Percentiles rank a stretch among this genome's conserved stretches.
Evolutionary conservation across 163 green algal species (phyloP).

Genomic region (Picocystis sp.): DNA sequence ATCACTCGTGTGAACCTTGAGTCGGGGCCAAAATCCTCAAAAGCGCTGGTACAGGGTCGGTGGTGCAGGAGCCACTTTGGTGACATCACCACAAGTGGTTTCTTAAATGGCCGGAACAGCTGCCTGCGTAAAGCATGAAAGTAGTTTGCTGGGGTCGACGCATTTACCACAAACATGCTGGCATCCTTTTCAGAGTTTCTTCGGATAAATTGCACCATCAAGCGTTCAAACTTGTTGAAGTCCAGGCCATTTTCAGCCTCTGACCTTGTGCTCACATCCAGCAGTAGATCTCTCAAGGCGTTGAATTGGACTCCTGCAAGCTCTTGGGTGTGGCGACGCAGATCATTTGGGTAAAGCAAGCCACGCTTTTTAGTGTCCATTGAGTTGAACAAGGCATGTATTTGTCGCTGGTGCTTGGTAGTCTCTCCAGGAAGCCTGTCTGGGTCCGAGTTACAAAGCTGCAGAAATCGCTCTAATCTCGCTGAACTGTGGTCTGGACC

Average conservation of each 20-base stretch:
- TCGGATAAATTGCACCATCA: conserved; percentile 27
- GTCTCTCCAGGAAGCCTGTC: conserved; percentile 48
- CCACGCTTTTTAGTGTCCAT: conserved; percentile 9
- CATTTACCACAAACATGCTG: conserved; percentile 41
- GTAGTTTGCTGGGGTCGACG: conserved; percentile 37
- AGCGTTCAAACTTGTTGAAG: too few species aligned
- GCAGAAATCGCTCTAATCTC: conserved; percentile 54
- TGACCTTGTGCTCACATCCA: too few species aligned
- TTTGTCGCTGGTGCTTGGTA: conserved; percentile 19
- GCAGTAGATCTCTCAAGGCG: too few species aligned
- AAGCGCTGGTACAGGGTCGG: conserved; percentile 30
- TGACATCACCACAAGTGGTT: conserved; percentile 48
- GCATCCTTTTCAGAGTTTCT: conserved; percentile 33
- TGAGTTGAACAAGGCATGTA: conserved; percentile 31
- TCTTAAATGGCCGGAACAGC: conserved; percentile 42
- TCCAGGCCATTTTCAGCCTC: too few species aligned
- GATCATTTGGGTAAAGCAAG: too few species aligned
- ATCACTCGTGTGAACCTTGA: conserved; percentile 64
- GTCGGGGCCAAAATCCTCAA: conserved; percentile 46
- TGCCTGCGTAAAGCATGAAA: conserved; percentile 58
- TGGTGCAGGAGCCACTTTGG: conserved; percentile 70
- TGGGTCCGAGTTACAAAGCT: conserved; percentile 48
- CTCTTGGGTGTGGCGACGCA: too few species aligned
- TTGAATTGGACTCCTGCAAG: too few species aligned
- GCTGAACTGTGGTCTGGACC: conserved; percentile 59